These are phyloP conservation scores for Xylaria bambusicola DNA, from an alignment of 495 filamentous ascomycete species.

Conservation along the genomic window DNA sequence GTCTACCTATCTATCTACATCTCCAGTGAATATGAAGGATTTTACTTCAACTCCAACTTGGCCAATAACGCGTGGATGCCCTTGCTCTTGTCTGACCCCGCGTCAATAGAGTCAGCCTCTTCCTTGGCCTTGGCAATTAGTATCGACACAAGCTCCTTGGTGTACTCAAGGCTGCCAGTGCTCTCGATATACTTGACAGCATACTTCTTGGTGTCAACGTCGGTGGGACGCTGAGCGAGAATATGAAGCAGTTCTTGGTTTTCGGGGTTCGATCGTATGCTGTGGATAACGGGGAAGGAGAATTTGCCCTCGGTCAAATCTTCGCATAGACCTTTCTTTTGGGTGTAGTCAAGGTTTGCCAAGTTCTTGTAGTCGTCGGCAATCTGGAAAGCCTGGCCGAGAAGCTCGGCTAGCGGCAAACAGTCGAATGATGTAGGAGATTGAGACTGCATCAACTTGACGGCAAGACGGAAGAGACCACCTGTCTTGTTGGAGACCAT, in stretches of 20 bases:
- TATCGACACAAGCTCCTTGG: constrained; percentile 63
- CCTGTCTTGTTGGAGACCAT: constrained; percentile 93
- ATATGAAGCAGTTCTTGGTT: constrained; percentile 88
- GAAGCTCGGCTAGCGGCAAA: constrained; percentile 69
- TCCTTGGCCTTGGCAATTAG: constrained; percentile 63
- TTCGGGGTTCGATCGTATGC: constrained; percentile 73
- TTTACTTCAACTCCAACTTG: constrained; percentile 33
- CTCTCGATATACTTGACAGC: constrained; percentile 84
- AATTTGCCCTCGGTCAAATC: constrained; percentile 97
- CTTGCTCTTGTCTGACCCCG: constrained; percentile 41
- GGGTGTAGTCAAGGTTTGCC: constrained; percentile 65
- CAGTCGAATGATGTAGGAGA: constrained; percentile 58
- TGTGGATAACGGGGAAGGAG: constrained; percentile 91
- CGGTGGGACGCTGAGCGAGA: constrained; percentile 79
- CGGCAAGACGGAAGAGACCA: constrained; percentile 78
- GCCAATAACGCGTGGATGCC: constrained; percentile 51
- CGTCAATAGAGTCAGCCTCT: constrained; percentile 66
- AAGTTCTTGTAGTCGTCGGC: constrained; percentile 89
- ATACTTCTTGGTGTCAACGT: constrained; percentile 85
- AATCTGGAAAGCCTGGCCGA: constrained; percentile 85
- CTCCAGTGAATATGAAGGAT: too few relatives aligned
- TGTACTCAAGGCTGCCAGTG: constrained; percentile 85
- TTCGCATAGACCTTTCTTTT: constrained; percentile 91
- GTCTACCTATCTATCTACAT: too few relatives aligned
- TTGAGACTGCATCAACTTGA: constrained; percentile 82